Conservation (phyloP, 108 stramenopile genomes). For the Ochromonas danica region DNA sequence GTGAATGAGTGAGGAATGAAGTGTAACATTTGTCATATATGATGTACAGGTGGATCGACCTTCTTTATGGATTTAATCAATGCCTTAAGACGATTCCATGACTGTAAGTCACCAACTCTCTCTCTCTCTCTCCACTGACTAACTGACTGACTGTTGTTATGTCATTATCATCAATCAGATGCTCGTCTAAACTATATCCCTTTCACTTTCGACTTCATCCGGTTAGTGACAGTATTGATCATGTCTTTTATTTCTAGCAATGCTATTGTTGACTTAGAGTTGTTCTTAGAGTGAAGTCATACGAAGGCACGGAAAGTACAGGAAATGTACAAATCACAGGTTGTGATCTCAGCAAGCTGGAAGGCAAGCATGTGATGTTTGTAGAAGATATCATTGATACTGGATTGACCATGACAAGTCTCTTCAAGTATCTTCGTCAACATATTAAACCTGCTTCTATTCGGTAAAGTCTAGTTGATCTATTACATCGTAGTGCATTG, state of each 20-base stretch:
- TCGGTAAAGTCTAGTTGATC: neutral
- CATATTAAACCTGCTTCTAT: slow-evolving; percentile 22
- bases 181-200: slow-evolving; percentile 32
- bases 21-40: too few species aligned
- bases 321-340: slow-evolving; percentile 51
- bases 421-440: slow-evolving; percentile 44
- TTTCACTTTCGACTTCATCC: slow-evolving; percentile 45
- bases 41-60: slow-evolving; percentile 38
- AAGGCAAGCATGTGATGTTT: slow-evolving; percentile 50
- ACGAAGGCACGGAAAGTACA: slow-evolving; percentile 49
- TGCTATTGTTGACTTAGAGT: too few species aligned
- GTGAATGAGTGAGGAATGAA: neutral
- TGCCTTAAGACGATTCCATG: slow-evolving; percentile 46
- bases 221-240: too few species aligned
- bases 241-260: too few species aligned
- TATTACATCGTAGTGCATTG: too few species aligned
- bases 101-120: neutral
- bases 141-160: neutral
- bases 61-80: slow-evolving; percentile 49
- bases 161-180: neutral
- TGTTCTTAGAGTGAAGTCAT: slow-evolving; percentile 46
- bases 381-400: slow-evolving; percentile 59
- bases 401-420: slow-evolving; percentile 52
- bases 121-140: too few species aligned
- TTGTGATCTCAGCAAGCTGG: slow-evolving; percentile 38